These are phyloP conservation scores for Didymella pomorum DNA, from an alignment of 2,329 filamentous ascomycete species.

Conservation along the genomic window DNA sequence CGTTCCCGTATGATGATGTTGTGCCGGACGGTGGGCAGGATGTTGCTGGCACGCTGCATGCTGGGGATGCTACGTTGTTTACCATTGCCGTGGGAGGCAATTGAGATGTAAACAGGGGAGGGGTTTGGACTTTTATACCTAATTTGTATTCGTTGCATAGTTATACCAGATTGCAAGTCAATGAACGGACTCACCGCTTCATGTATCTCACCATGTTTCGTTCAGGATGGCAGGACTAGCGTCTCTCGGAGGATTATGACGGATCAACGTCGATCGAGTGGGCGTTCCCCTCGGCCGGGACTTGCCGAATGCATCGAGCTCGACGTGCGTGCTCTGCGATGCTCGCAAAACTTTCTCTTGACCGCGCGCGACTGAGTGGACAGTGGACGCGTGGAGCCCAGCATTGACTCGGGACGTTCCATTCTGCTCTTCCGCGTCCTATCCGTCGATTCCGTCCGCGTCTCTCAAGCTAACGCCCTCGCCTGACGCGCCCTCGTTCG, in stretches of 20 bases:
- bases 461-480: slow-evolving; percentile 18
- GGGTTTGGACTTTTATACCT: not conserved
- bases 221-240: not conserved
- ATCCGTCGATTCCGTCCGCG: slow-evolving; percentile 1
- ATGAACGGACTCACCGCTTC: not conserved
- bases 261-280: slow-evolving; percentile 5
- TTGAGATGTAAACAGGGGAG: slow-evolving; percentile 3
- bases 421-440: not conserved
- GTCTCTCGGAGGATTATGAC: slow-evolving; percentile 1
- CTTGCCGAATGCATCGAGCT: slow-evolving; percentile 12
- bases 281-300: slow-evolving; percentile 2
- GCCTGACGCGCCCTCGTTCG: slow-evolving; percentile 9
- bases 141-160: not conserved
- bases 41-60: slow-evolving; percentile 62
- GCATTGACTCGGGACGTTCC: not conserved
- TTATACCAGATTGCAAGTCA: not conserved
- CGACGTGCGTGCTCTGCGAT: slow-evolving; percentile 5
- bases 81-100: slow-evolving; percentile 58
- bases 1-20: slow-evolving; percentile 74
- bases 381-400: slow-evolving; percentile 3
- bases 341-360: slow-evolving; percentile 6
- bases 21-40: slow-evolving; percentile 64
- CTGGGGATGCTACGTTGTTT: slow-evolving; percentile 56
- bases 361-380: slow-evolving; percentile 1
- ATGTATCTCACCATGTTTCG: not conserved